Evolutionary conservation across 176 grass and related monocot genomes (phyloP), one percentile per base, ranked within the genome.

Genomic region (Elaeis guineensis): DNA sequence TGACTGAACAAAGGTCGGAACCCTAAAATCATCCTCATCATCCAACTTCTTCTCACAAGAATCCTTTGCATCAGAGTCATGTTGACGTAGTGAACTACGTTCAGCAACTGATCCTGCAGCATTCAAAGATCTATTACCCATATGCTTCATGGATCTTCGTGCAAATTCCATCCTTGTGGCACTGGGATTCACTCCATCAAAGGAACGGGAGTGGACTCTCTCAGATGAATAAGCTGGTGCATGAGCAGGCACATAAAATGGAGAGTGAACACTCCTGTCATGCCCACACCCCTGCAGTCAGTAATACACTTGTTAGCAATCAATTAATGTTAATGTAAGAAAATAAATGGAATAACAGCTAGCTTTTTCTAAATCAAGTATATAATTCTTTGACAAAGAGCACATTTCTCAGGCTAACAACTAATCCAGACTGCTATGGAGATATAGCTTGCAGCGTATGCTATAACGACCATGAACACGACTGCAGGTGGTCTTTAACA

Each of bases 291-390:
- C 58, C 58, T 61, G 14, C 12, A 56, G 54, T 0, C 54, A 56
- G 21, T 14, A 22, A 19, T 20, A 21, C 69, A 68, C 72, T 83
- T 52, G 77, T 76, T 71, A 63, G 35, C 51, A n/a, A 50, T 55
- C 25, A 58, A 59, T 49, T 19, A 35, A 71, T 59, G 54, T 59
- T 56, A 49, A 24, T 26, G 54, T 56, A 23, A 63, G 35, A 17
- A 14, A 16, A 22, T 17, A 63, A 63, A 21, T 29, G 19, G n/a
- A 48, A 20, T 17, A 19, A 44, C 21, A 56, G 23, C 18, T 35
- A 44, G 11, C 9, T 44, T 44, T 44, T 44, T 44, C 35, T 12
- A 44, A 44, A 44, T 44, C 35, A 44, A 35, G 35, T 44, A 44
- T 44, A 14, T 44, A 44, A 11, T 44, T 44, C 35, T 44, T 44